These are phyloP conservation scores for Talaromyces proteolyticus DNA, from an alignment of 495 filamentous ascomycete species.

Conservation along the genomic window DNA sequence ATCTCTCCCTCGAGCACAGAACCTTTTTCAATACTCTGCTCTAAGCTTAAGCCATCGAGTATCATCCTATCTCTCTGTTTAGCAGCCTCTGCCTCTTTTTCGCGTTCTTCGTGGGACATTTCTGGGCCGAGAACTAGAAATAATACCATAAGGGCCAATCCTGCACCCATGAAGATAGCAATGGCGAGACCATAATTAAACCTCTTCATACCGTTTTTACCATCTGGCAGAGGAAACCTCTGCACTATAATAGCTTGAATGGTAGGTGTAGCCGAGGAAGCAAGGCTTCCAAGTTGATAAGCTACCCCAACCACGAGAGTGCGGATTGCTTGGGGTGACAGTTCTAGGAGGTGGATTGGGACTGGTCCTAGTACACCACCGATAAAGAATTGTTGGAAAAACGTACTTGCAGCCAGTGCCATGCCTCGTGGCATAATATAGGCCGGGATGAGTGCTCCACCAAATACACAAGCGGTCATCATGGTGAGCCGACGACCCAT, in stretches of 20 bases:
- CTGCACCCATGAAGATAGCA: slow-evolving; percentile 20
- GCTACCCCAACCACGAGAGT: slow-evolving; percentile 25
- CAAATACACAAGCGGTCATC: slow-evolving; percentile 23
- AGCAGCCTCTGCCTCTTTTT: slow-evolving; percentile 14
- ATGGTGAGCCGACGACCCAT: slow-evolving; percentile 29
- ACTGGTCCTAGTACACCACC: slow-evolving; percentile 27
- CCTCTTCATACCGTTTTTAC: slow-evolving; percentile 14
- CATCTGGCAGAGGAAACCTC: slow-evolving; percentile 21
- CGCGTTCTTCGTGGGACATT: slow-evolving; percentile 28
- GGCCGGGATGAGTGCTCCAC: slow-evolving; percentile 24
- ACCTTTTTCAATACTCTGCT: not conserved
- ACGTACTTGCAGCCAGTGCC: slow-evolving; percentile 21
- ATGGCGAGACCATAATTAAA: slow-evolving; percentile 30
- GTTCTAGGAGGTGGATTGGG: slow-evolving; percentile 27
- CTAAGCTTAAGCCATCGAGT: not conserved
- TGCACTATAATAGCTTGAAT: slow-evolving; percentile 32
- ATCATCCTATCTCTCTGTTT: not conserved
- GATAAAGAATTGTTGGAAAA: slow-evolving; percentile 32
- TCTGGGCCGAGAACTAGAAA: slow-evolving; percentile 29
- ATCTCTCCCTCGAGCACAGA: not conserved
- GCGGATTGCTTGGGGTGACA: slow-evolving; percentile 24
- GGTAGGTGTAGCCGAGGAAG: slow-evolving; percentile 27
- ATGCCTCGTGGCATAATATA: slow-evolving; percentile 24
- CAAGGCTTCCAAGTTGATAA: slow-evolving; percentile 33
- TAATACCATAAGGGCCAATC: slow-evolving; percentile 26